A percentile compares a stretch with the other conserved stretches of the same genome.
Evolutionary conservation across 805 yeast genomes (phyloP).

Genomic region (Lipomyces yamadae): DNA sequence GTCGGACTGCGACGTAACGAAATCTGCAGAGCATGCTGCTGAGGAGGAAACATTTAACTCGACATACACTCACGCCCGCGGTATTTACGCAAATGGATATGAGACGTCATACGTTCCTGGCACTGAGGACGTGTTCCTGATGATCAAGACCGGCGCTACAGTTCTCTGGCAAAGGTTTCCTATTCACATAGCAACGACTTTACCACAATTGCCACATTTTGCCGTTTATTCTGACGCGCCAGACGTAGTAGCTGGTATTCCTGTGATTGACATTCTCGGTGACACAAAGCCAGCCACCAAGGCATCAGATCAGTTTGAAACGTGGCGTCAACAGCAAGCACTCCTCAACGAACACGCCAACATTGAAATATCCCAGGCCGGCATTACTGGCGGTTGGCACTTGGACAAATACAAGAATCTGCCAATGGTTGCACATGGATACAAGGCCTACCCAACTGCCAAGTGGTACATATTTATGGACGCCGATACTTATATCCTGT

Average conservation of each 20-base stretch:
- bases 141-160: conserved; percentile 48
- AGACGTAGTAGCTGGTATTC: conserved; percentile 44
- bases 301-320: conserved; percentile 32
- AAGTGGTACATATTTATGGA: conserved; percentile 44
- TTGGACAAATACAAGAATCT: conserved; percentile 48
- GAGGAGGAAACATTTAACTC: not conserved
- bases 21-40: not conserved
- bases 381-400: conserved; percentile 43
- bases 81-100: conserved; percentile 15
- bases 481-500: conserved; percentile 38
- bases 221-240: conserved; percentile 47
- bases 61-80: conserved; percentile 9
- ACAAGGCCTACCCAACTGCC: conserved; percentile 38
- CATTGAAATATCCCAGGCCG: conserved; percentile 29
- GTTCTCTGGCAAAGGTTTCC: conserved; percentile 36
- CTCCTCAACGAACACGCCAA: conserved; percentile 40
- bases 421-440: conserved; percentile 49
- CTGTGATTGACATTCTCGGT: conserved; percentile 44
- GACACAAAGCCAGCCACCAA: conserved; percentile 21
- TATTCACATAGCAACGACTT: conserved; percentile 44
- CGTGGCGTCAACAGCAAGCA: conserved; percentile 42
- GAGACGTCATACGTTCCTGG: conserved; percentile 22
- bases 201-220: conserved; percentile 44
- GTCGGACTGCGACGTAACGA: not conserved
- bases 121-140: conserved; percentile 41